A percentile compares a stretch with the other conserved stretches of the same genome.
Conservation (phyloP, 2,329 filamentous ascomycete species). For the Pseudohalonectria lignicola region DNA sequence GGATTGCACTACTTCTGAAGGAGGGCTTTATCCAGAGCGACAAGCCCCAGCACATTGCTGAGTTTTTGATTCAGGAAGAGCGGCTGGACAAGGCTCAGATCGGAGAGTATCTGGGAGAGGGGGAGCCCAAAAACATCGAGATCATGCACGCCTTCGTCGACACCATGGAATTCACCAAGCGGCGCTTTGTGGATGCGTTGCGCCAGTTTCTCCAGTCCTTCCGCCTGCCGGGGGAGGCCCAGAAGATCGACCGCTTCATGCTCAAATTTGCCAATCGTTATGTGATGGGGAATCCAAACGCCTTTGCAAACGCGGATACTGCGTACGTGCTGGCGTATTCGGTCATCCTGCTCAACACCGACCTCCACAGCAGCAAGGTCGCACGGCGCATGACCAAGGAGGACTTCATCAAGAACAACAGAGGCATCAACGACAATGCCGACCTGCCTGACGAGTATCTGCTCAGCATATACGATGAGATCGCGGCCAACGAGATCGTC, state of each 20-base stretch:
- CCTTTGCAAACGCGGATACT: slow-evolving; percentile 95
- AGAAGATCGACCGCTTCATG: slow-evolving; percentile 99
- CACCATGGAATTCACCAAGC: slow-evolving; percentile 83
- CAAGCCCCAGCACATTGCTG: slow-evolving; percentile 69
- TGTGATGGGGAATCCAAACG: slow-evolving; percentile 87
- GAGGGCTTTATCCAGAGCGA: slow-evolving; percentile 82
- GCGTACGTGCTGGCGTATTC: slow-evolving; percentile 95
- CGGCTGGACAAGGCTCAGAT: slow-evolving; percentile 83
- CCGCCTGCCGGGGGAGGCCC: slow-evolving; percentile 86
- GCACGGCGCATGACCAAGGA: slow-evolving; percentile 82
- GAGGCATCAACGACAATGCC: slow-evolving; percentile 93
- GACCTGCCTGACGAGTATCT: slow-evolving; percentile 92
- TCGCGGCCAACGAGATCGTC: slow-evolving; percentile 83
- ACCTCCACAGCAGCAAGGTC: slow-evolving; percentile 85
- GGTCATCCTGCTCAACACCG: slow-evolving; percentile 92
- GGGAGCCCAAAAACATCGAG: slow-evolving; percentile 83
- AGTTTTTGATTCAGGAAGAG: slow-evolving; percentile 72
- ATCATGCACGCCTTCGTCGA: slow-evolving; percentile 99
- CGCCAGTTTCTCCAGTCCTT: slow-evolving; percentile 91
- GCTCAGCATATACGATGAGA: slow-evolving; percentile 82
- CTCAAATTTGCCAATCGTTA: slow-evolving; percentile 97
- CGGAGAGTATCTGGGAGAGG: slow-evolving; percentile 90
- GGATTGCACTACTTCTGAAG: slow-evolving; percentile 71
- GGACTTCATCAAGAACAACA: slow-evolving; percentile 98
- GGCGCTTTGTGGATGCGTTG: slow-evolving; percentile 84